Base-by-base conservation (phyloP, 2,329 filamentous ascomycete genomes). In the Ramichloridium luteum region DNA sequence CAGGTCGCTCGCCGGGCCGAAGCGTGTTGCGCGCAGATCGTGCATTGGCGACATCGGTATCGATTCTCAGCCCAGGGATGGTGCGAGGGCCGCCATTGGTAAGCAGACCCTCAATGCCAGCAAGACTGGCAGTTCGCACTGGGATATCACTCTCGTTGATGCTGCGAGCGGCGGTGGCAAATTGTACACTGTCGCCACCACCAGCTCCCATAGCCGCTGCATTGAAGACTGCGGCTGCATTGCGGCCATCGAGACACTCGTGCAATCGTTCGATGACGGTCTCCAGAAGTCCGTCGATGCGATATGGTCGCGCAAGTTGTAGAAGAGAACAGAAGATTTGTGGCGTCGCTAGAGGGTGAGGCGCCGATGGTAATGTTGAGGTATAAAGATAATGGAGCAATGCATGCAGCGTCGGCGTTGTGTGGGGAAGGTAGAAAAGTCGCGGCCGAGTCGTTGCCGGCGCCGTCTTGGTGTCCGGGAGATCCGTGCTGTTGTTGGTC, bases 121-220 rank as follows among this genome's bases (percentile, higher is more conserved):
- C 3, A 50, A 61, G 51, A 35, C 74, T 74, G 46, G 75, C 74
- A 16, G 47, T 48, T 17, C 54, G 47, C 5, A 52, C 45, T 2
- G 54, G 53, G 16, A 54, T 49, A 3, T 75, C 57, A 2, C 44
- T 48, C 14, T 49, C 43, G 4, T 43, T 37, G 5, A 41, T 44
- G 62, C 65, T 39, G 13, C 38, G 32, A 25, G 28, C 25, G 14
- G 35, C 39, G 3, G 44, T 22, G 68, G 60, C 48, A 48, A 74
- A 82, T 32, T 80, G 77, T 16, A 88, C 82, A 28, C 82, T 81
- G 28, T 85, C 74, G 1, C 90, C 90, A 15, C 90, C 86, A 8
- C 90, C 90, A 1, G 90, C 90, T 1, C 86, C 90, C 90, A 96
- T 96, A 32, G 90, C 90, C 0, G 88, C 90, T 0, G 90, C 90